These are phyloP conservation scores for Oligophagozyma castellii DNA, from an alignment of 1,139 yeast species.

Conservation along the genomic window DNA sequence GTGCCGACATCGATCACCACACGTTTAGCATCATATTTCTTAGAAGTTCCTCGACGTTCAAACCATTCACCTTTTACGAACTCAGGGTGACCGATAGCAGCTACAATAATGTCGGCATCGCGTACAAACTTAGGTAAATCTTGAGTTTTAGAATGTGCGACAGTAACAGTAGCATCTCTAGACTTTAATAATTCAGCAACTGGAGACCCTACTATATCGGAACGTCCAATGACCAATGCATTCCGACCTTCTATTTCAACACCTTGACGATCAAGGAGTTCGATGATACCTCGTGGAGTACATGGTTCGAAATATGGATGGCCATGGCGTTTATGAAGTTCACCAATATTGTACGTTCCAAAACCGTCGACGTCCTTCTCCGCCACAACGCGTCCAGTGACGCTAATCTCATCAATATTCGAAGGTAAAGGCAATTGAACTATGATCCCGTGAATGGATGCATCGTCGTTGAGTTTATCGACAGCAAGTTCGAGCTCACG, in stretches of 20 bases:
- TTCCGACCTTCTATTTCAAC: conserved; percentile 58
- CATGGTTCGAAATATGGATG: conserved; percentile 80
- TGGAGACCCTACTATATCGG: conserved; percentile 94
- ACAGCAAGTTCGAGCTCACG: conserved; percentile 47
- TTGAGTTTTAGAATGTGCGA: conserved; percentile 62
- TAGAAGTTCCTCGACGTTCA: no score
- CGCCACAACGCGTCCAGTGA: conserved; percentile 65
- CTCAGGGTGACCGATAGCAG: conserved; percentile 78
- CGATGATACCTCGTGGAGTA: conserved; percentile 91
- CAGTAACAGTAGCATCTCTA: conserved; percentile 63
- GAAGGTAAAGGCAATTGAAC: conserved; percentile 85
- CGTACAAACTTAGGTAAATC: conserved; percentile 47
- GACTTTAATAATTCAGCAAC: conserved; percentile 70
- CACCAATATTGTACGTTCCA: conserved; percentile 83
- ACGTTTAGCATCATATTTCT: conserved; percentile 44
- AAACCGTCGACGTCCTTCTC: conserved; percentile 95
- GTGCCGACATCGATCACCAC: conserved; percentile 95
- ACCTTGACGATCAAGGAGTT: conserved; percentile 49
- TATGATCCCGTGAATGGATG: conserved; percentile 70
- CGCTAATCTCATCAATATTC: conserved; percentile 62
- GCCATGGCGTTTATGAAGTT: conserved; percentile 81
- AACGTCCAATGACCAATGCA: conserved; percentile 93
- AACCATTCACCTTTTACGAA: conserved; percentile 86
- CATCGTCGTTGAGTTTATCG: conserved; percentile 49
- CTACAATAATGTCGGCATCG: conserved; percentile 80